Conservation (phyloP, 2,329 filamentous ascomycete species). For the Ilyonectria robusta region DNA sequence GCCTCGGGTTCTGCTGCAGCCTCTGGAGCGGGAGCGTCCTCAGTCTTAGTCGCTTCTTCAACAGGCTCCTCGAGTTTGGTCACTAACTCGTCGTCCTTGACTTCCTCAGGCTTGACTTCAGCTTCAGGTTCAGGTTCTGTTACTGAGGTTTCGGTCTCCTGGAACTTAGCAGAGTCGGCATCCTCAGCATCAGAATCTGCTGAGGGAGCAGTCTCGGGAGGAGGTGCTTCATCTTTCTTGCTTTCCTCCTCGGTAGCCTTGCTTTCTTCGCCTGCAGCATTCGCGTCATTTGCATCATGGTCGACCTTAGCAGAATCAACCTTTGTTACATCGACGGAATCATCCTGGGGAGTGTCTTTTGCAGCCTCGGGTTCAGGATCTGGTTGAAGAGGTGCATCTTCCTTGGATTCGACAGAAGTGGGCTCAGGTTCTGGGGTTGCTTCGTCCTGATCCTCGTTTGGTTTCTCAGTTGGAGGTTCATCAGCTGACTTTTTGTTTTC, state of each 20-base stretch:
- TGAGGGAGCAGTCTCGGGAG: constrained; percentile 15
- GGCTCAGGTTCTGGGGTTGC: constrained; percentile 6
- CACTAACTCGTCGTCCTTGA: constrained; percentile 3
- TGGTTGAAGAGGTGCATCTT: not conserved
- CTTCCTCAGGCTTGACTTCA: constrained; percentile 19
- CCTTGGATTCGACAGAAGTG: not conserved
- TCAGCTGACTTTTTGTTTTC: constrained; percentile 11
- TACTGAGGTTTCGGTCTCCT: constrained; percentile 14
- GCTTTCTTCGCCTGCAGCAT: constrained; percentile 1
- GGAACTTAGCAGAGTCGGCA: constrained; percentile 5
- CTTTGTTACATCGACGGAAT: constrained; percentile 8
- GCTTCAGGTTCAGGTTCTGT: constrained; percentile 14
- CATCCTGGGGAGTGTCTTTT: constrained; percentile 7
- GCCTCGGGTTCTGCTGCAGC: constrained; percentile 14
- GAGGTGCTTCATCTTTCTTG: constrained; percentile 12
- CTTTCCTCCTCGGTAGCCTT: constrained; percentile 20
- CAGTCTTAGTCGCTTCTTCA: constrained; percentile 12
- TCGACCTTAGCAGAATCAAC: not conserved
- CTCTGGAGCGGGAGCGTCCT: constrained; percentile 12
- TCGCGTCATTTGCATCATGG: constrained; percentile 3
- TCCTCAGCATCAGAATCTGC: constrained; percentile 19
- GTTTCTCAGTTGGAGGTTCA: not conserved
- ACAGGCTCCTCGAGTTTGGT: not conserved
- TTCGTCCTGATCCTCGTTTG: constrained; percentile 16
- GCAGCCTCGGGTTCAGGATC: constrained; percentile 4